Evolutionary conservation across 139 green algal genomes (phyloP), one percentile per base, ranked within the genome.

Genomic region (Diplosphaera chodatii): DNA sequence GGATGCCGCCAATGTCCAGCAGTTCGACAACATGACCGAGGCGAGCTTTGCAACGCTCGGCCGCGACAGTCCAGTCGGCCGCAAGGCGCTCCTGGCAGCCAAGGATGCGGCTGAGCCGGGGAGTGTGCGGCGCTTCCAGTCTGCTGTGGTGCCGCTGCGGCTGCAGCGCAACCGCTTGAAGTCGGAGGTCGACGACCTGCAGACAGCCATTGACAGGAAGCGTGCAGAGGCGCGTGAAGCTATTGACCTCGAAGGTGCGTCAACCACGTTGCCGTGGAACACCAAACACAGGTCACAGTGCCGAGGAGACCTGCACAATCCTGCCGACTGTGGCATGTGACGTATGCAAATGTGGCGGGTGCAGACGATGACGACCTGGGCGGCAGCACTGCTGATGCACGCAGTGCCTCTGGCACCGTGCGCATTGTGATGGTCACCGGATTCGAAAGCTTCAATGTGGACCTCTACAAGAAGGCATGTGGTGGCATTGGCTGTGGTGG

Each of bases 401-500:
- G 30, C 32, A 4, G 23, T 23, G 65, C 40, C 63, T 55, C 55
- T 32, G 8, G n/a, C 63, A 69, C n/a, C 40, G 62, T 40, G 27
- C 63, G 20, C 32, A 62, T 32, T 23, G 18, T 28, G 55, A 23
- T 27, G 25, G 20, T 25, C 22, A 37, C 55, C 55, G 66, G 95
- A 4, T 98, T 99, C 69, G 95, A 99, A 80, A 89, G 80, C 8
- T 99, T 99, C 84, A 99, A 99, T 68, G 82, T 94, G 29, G 80
- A 84, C 1, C 82, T 98, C 33, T 98, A 98, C 84, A 84, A 84
- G 32, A 70, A 87, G 40, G 89, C 64, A 72, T 28, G 48, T 34
- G 1, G 25, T 34, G 88, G 55, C 40, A 75, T n/a, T n/a, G n/a
- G n/a, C n/a, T n/a, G n/a, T n/a, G n/a, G n/a, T n/a, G n/a, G n/a